Conservation (phyloP, 805 yeast genomes). For the Cyberlindnera lachancei region DNA sequence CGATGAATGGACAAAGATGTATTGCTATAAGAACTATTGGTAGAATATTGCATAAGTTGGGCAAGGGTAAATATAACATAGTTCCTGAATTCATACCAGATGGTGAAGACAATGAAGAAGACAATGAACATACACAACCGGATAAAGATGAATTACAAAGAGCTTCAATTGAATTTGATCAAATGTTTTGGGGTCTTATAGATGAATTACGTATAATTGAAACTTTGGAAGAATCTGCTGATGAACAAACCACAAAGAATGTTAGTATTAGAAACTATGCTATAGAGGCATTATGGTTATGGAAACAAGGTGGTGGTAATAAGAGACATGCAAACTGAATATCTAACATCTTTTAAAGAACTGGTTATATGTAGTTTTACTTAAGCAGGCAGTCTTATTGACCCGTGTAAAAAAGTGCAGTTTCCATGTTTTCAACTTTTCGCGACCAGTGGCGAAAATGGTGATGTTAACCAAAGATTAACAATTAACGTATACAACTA, state of each 20-base stretch:
- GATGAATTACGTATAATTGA: constrained; percentile 57
- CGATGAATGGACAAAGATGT: constrained; percentile 77
- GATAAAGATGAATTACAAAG: constrained; percentile 28
- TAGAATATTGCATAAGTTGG: constrained; percentile 74
- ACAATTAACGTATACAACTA: no score
- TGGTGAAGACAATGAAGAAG: constrained; percentile 16
- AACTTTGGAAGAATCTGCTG: constrained; percentile 57
- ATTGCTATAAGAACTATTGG: constrained; percentile 85
- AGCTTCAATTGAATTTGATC: constrained; percentile 26
- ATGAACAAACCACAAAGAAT: constrained; percentile 54
- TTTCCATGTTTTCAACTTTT: background rate
- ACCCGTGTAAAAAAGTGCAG: background rate
- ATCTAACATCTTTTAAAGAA: background rate
- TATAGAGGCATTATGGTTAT: constrained; percentile 84
- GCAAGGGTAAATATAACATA: constrained; percentile 49
- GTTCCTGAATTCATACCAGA: constrained; percentile 36
- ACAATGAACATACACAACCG: constrained; percentile 22
- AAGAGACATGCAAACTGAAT: constrained; percentile 20
- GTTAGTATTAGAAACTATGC: constrained; percentile 78
- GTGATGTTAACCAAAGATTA: no score
- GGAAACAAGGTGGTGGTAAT: constrained; percentile 50
- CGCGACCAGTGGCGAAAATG: no score
- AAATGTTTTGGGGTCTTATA: constrained; percentile 63
- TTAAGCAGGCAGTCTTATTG: no score
- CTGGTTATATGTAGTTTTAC: no score